Base-by-base conservation (phyloP, 2,329 filamentous ascomycete genomes). In the Podosphaera fusca region DNA sequence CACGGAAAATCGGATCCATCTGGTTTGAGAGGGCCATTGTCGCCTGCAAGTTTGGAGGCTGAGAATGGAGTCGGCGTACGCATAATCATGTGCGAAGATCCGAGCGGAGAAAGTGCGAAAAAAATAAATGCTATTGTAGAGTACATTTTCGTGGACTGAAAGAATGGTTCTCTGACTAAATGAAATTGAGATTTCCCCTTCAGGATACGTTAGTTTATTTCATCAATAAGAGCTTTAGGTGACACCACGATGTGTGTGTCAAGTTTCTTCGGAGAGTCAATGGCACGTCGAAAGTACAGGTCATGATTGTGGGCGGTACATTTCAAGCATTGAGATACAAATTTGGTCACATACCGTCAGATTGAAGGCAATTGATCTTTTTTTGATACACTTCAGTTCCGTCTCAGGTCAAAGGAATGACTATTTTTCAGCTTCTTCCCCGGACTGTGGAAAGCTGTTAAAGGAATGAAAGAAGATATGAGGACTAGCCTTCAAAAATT, bases 41-140 rank as follows among this genome's bases (percentile, higher is more conserved):
- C 73, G 8, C 35, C 30, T 8, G 52, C 52, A 29, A 76, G 70
- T 8, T 69, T 66, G 14, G 66, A 63, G 54, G 69, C 63, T 62
- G 71, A 64, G 59, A 79, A 89, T 0, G 87, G 87, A 2, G 72
- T 67, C 0, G 92, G 90, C 7, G 71, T 74, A 56, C 65, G 70
- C 74, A 96, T 82, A 46, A 77, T 71, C 75, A 95, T 84, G 69
- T 96, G 92, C 49, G 84, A 87, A 55, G 78, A 76, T 63, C 75
- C 78, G 57, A 77, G 63, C 59, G 79, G 71, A 63, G 76, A 74
- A 65, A 88, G 68, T 66, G 79, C 75, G 59, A 77, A 62, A 63
- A 74, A 72, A 65, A 77, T 68, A 60, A 78, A 64, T 64, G 71
- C 66, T 64, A 78, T 78, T 64, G 69, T 78, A 71, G 73, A 71